A percentile compares a stretch with the other conserved stretches of the same genome.
Evolutionary conservation across 78 protist species (phyloP).

Genomic region (Emiliania huxleyi): DNA sequence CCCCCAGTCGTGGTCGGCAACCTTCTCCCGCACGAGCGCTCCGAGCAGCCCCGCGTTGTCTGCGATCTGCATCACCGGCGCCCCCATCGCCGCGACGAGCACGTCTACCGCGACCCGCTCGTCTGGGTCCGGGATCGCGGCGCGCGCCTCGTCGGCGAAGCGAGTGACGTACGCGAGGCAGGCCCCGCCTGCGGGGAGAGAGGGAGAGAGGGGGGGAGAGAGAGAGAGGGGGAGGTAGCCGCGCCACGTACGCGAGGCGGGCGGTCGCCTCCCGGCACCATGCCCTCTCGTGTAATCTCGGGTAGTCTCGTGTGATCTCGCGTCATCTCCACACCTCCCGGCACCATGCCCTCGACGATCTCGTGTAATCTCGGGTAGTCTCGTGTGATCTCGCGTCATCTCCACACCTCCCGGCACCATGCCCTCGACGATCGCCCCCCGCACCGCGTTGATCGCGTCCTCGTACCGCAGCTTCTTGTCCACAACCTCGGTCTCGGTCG

Average conservation of each 20-base stretch:
- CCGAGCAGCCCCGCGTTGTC: constrained; percentile 12
- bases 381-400: no score
- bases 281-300: no score
- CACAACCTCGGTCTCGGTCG: neutral
- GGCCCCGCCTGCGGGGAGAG: no score
- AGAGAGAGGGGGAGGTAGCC: no score
- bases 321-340: no score
- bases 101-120: neutral
- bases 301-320: no score
- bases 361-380: no score
- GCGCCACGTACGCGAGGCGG: no score
- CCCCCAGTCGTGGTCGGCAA: neutral
- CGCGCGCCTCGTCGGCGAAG: neutral
- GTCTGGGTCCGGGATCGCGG: neutral
- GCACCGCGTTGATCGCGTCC: constrained; percentile 22
- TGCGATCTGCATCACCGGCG: constrained; percentile 17
- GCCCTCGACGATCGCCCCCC: constrained; percentile 10
- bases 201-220: no score
- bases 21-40: neutral
- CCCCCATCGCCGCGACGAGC: neutral
- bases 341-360: constrained; percentile 24
- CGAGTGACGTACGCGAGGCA: neutral
- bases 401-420: constrained; percentile 32
- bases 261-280: no score
- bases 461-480: constrained; percentile 29